Conservation (phyloP, 768 basidiomycete genomes). For the Coprinellus micaceus region DNA sequence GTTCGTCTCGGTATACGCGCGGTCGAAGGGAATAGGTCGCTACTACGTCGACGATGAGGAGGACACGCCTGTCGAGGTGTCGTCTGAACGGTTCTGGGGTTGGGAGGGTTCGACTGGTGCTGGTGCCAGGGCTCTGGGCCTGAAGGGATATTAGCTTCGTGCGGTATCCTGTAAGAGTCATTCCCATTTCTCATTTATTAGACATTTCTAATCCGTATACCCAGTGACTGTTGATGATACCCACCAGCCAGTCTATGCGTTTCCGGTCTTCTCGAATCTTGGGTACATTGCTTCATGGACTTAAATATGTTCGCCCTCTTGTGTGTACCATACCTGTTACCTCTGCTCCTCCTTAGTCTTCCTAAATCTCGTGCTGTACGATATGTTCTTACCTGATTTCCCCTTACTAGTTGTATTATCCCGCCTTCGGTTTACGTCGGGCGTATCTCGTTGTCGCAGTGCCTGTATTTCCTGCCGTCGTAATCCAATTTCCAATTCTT, state of each 20-base stretch:
- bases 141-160: constrained; percentile 26
- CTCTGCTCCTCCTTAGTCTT: too few relatives aligned
- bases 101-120: constrained; percentile 79
- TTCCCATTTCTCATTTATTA: not conserved
- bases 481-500: too few relatives aligned
- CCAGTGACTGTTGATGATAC: constrained; percentile 16
- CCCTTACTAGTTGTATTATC: too few relatives aligned
- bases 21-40: constrained; percentile 55
- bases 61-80: constrained; percentile 35
- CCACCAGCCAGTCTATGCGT: not conserved
- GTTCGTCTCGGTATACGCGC: constrained; percentile 90
- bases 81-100: constrained; percentile 64
- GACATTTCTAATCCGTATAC: constrained; percentile 14
- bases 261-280: not conserved
- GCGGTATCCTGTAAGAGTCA: constrained; percentile 1
- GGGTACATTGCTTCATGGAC: not conserved
- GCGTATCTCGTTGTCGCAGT: too few relatives aligned
- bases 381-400: too few relatives aligned
- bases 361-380: too few relatives aligned
- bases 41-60: constrained; percentile 47
- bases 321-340: too few relatives aligned
- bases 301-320: not conserved
- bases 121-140: constrained; percentile 78
- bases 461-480: too few relatives aligned
- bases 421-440: too few relatives aligned